Evolutionary conservation across 2,329 filamentous ascomycete species (phyloP).

Genomic region (Elsinoe necatrix): DNA sequence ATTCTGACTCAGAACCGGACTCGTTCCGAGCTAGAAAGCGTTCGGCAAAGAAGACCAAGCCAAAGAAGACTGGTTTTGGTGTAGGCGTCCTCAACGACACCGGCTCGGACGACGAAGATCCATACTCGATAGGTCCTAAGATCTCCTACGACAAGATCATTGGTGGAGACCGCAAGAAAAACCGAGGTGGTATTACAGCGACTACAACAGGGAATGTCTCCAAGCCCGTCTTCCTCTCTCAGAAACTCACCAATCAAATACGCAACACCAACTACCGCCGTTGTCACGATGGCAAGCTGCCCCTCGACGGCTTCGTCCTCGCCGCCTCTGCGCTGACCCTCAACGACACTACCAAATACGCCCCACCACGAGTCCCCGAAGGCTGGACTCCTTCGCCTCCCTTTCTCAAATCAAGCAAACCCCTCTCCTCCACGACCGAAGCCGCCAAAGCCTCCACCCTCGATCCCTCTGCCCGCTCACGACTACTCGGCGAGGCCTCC

Average conservation of each 20-base stretch:
- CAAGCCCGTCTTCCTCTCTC: constrained; percentile 66
- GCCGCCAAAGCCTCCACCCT: constrained; percentile 69
- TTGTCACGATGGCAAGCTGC: constrained; percentile 75
- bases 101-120: constrained; percentile 90
- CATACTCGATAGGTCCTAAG: constrained; percentile 82
- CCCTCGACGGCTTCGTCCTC: constrained; percentile 72
- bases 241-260: constrained; percentile 41
- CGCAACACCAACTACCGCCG: constrained; percentile 47
- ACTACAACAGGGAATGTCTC: constrained; percentile 19
- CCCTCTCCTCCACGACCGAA: constrained; percentile 47
- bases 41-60: constrained; percentile 37
- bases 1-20: constrained; percentile 26
- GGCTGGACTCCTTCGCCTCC: constrained; percentile 59
- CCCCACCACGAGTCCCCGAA: constrained; percentile 58
- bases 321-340: constrained; percentile 40
- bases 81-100: constrained; percentile 86
- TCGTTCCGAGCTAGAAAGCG: constrained; percentile 24
- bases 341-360: constrained; percentile 45
- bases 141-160: constrained; percentile 80
- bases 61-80: constrained; percentile 66
- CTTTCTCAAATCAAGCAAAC: constrained; percentile 21
- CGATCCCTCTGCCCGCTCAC: constrained; percentile 67
- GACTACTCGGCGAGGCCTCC: constrained; percentile 68
- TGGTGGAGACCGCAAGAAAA: constrained; percentile 74
- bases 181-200: constrained; percentile 34